Base-by-base conservation (phyloP, 179 eudicot genomes). In the Silene vulgaris region DNA sequence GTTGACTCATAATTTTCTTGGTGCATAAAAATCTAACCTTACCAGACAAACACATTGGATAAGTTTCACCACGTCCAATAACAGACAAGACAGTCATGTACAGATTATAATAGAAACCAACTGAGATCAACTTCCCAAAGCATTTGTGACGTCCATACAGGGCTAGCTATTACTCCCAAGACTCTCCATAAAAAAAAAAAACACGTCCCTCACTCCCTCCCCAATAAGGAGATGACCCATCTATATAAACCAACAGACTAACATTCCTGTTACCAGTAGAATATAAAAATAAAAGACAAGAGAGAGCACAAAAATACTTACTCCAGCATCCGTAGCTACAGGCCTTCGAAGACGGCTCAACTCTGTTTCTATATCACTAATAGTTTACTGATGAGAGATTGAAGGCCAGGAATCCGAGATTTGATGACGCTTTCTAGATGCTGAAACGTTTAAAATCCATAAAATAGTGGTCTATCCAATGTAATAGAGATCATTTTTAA, bases 371-470 rank as follows among this genome's bases (percentile, higher is more conserved):
- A 95, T 85, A 65, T 95, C 99, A 79, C 86, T 85, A n/a, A 95
- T 89, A 32, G 96, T 92, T 84, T 95, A 87, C 82, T 87, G 57
- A 95, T 95, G 60, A 95, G 92, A 74, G 99, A 95, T 80, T 95
- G 99, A 82, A 95, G 96, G 72, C 97, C 95, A 29, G 99, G 99
- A 80, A 94, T 94, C 30, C 98, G 92, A 75, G 98, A 90, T 84
- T 94, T 94, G 89, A 94, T 94, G 76, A 94, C 98, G 77, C 79
- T 76, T 84, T 94, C 98, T 85, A 94, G 79, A 84, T 94, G 98
- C 98, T 94, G 90, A 9, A 68, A 69, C 57, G 54, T 68, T 78
- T 29, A 45, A 73, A 29, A 75, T 29, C 19, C 71, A 65, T 72
- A 59, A 80, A 19, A 66, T 71, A 17, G 20, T 56, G 26, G 17